Evolutionary conservation across 495 filamentous ascomycete genomes (phyloP), one percentile per base, ranked within the genome.

Genomic region (Talaromyces wortmannii): DNA sequence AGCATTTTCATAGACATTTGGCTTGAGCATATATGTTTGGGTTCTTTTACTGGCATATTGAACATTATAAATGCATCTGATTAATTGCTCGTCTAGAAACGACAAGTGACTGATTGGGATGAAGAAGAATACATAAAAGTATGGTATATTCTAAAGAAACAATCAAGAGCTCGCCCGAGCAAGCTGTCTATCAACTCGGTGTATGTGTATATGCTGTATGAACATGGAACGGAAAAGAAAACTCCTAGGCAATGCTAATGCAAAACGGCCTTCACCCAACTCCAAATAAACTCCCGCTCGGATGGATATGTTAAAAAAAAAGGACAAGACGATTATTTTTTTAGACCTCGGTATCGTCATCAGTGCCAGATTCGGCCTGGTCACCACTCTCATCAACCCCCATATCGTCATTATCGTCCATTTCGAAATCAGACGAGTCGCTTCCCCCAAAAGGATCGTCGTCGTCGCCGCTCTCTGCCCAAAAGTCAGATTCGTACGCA

Each of bases 371-470:
- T 15, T 75, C 74, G 16, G 77, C 76, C 5, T 80, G 78, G 23
- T 78, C 75, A 30, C 83, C 77, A 23, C 84, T 76, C 7, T 79
- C 73, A 6, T 82, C 80, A 57, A 78, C 81, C 18, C 76, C 82
- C 30, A 75, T 74, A 5, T 81, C 83, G 52, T 83, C 78, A 33
- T 81, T 72, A 43, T 79, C 85, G 82, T 79, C 40, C 77, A 73
- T 10, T 69, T 78, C 52, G 6, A 53, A 11, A 56, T 82, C 83
- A 23, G 55, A 56, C 0, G 78, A 90, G 52, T 85, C 84, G 56
- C 87, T 87, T 0, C 87, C 90, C 11, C 82, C 83, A 69, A 95
- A 92, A 50, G 88, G 82, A 52, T 88, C 82, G 58, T 92, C 89
- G 47, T 88, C 82, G 2, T 55, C 85, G 61, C 90, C 90, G 43